Percentiles rank a stretch among this genome's conserved stretches.
Conservation (phyloP, 768 basidiomycete genomes). For the Lactifluus piperatus region DNA sequence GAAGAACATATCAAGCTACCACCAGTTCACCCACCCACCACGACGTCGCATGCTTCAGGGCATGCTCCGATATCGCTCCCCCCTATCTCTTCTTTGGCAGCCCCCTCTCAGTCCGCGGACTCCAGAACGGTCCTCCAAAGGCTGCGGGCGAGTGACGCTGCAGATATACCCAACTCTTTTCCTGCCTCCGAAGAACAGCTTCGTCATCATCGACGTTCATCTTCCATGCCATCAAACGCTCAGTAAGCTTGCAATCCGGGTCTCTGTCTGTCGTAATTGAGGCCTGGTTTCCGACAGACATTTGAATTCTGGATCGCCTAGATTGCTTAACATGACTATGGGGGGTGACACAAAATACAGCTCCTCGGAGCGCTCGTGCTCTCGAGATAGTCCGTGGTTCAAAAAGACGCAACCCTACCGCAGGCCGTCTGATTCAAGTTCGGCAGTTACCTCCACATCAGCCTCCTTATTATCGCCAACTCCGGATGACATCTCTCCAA, state of each 20-base stretch:
- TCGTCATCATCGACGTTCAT: slow-evolving; percentile 7
- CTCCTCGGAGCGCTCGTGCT: slow-evolving; percentile 12
- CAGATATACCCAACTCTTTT: not conserved
- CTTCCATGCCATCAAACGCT: slow-evolving; percentile 7
- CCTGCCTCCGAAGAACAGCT: not conserved
- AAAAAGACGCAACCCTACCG: slow-evolving; percentile 6
- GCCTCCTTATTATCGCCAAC: slow-evolving; percentile 18
- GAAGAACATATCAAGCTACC: slow-evolving; percentile 34
- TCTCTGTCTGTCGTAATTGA: not conserved
- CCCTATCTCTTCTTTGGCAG: slow-evolving; percentile 40
- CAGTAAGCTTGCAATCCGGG: not conserved
- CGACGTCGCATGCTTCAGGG: slow-evolving; percentile 24
- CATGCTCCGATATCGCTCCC: slow-evolving; percentile 47
- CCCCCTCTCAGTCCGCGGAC: slow-evolving; percentile 11
- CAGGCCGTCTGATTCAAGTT: slow-evolving; percentile 12
- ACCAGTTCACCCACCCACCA: slow-evolving; percentile 33
- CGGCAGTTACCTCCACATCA: slow-evolving; percentile 16
- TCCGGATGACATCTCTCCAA: slow-evolving; percentile 16
- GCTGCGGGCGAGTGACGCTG: slow-evolving; percentile 9
- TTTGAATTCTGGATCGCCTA: not conserved
- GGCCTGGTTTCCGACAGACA: not conserved
- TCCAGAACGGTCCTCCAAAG: slow-evolving; percentile 18
- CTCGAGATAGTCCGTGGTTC: slow-evolving; percentile 2
- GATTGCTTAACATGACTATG: not conserved
- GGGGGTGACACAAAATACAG: slow-evolving; percentile 10